phyloP scores from a whole-genome alignment of 768 basidiomycete genomes.

The Amanita molliuscula region DNA sequence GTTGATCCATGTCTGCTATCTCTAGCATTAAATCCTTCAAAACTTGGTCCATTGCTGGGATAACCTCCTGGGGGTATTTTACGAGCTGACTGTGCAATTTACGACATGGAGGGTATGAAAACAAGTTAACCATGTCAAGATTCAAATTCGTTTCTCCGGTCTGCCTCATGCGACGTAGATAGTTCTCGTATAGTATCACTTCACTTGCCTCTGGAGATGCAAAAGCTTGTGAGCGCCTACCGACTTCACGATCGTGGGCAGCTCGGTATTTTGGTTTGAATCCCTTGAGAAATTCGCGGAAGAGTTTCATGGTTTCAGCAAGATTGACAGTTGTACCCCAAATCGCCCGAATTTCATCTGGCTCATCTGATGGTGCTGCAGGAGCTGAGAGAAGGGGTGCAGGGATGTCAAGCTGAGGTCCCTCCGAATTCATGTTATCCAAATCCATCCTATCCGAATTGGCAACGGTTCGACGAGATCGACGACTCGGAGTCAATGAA shows the following conservation, averaged over 20 bases:
- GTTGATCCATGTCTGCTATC: constrained; percentile 72
- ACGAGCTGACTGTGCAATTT: constrained; percentile 78
- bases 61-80: constrained; percentile 94
- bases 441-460: constrained; percentile 11
- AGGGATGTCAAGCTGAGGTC: constrained; percentile 44
- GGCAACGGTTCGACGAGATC: constrained; percentile 26
- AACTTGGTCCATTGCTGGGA: constrained; percentile 96
- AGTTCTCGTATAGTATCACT: constrained; percentile 63
- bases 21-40: constrained; percentile 91
- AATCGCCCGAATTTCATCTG: constrained; percentile 82
- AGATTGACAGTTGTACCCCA: constrained; percentile 98
- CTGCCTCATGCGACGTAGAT: constrained; percentile 77
- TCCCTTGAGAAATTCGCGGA: constrained; percentile 79
- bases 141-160: constrained; percentile 93
- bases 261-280: constrained; percentile 91
- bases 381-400: constrained; percentile 46
- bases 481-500: constrained; percentile 41
- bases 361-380: constrained; percentile 54
- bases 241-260: constrained; percentile 56
- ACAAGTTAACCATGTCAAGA: constrained; percentile 77
- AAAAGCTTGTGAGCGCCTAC: constrained; percentile 38
- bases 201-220: constrained; percentile 59
- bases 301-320: constrained; percentile 82
- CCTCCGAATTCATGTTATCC: constrained; percentile 45
- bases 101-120: constrained; percentile 74